Percentiles rank a stretch among this genome's conserved stretches.
These are phyloP conservation scores for Candida incommunis DNA, from an alignment of 805 yeast species.

Conservation along the genomic window DNA sequence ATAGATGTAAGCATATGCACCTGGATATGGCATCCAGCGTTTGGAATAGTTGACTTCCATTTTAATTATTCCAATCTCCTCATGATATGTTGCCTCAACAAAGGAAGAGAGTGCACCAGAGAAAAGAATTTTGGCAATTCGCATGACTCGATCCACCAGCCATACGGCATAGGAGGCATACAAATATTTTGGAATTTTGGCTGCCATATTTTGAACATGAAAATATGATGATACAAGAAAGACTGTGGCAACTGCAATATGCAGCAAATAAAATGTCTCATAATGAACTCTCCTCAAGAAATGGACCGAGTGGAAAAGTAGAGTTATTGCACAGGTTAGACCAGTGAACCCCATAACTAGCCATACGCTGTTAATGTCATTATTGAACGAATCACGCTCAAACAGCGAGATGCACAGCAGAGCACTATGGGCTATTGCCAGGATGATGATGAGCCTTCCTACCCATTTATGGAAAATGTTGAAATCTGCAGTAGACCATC, in stretches of 20 bases:
- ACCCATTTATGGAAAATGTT: conserved; percentile 47
- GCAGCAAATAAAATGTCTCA: conserved; percentile 44
- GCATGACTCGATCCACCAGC: conserved; percentile 44
- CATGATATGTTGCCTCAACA: neutral
- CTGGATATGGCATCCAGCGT: neutral
- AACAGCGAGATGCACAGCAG: neutral
- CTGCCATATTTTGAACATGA: conserved; percentile 34
- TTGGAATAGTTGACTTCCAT: neutral
- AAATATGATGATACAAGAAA: conserved; percentile 43
- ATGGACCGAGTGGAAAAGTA: conserved; percentile 36
- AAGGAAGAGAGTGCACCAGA: neutral
- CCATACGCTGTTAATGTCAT: neutral
- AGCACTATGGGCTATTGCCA: conserved; percentile 37
- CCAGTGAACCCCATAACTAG: neutral
- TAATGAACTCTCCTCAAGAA: conserved; percentile 38
- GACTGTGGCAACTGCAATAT: conserved; percentile 38
- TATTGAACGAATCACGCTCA: neutral
- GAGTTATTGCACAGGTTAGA: neutral
- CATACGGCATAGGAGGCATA: conserved; percentile 51
- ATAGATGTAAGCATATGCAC: neutral
- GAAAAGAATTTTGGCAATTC: neutral
- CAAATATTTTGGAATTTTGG: conserved; percentile 31
- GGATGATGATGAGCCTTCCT: conserved; percentile 34
- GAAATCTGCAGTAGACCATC: conserved; percentile 42
- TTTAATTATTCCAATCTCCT: neutral